These are phyloP conservation scores for Salvia hispanica DNA, from an alignment of 257 asterid genomes.

Conservation along the genomic window DNA sequence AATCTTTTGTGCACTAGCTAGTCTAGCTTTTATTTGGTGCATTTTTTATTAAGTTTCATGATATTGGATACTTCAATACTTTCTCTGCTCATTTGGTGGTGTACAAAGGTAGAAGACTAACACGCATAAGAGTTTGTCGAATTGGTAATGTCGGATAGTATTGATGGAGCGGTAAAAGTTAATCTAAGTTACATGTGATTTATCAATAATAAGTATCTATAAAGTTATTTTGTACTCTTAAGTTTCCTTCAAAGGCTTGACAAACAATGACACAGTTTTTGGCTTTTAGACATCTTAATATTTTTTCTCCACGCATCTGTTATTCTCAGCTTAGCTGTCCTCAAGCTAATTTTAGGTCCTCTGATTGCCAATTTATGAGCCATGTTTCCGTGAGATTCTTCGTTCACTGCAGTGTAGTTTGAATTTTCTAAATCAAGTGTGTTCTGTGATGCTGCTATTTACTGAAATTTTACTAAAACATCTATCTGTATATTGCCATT, in stretches of 20 bases:
- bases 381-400: not conserved
- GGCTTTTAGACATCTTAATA: not conserved
- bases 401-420: not conserved
- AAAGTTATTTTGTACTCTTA: not conserved
- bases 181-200: not conserved
- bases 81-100: conserved; percentile 7
- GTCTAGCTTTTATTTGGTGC: not conserved
- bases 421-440: conserved; percentile 13
- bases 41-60: not conserved
- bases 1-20: not conserved
- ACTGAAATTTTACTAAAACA: not conserved
- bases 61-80: conserved; percentile 5
- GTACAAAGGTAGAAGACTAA: not conserved
- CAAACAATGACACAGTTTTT: not conserved
- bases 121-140: conserved; percentile 4
- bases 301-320: not conserved
- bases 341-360: not conserved
- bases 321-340: not conserved
- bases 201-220: not conserved
- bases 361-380: no score
- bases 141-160: not conserved
- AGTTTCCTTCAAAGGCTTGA: conserved; percentile 8
- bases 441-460: not conserved
- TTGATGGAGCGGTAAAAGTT: not conserved
- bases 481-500: not conserved